Evolutionary conservation across 225 moss, liverwort and hornwort species (phyloP), one percentile per base, ranked within the genome.

Genomic region (Anthoceros angustus): DNA sequence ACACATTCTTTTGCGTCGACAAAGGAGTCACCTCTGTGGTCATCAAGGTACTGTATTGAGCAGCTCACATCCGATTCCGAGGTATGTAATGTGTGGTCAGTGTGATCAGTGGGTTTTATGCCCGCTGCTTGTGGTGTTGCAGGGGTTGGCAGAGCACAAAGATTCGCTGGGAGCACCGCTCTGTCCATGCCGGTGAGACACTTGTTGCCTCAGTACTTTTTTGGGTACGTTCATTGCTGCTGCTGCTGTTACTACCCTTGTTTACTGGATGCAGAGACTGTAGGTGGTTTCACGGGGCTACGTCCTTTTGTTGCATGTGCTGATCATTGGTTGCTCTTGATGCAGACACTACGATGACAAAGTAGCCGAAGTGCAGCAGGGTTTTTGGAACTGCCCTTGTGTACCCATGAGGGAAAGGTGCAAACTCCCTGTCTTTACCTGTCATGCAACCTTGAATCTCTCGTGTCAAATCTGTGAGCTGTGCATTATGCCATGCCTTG

Each of bases 331-430:
- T 66, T 41, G 40, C 7, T 66, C 9, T 41, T n/a, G 41, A 24
- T 40, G 67, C 81, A 98, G 95, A 75, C 95, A 91, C 67, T 98
- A 92, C 68, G 95, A 91, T 81, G 92, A 92, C 70, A 98, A 98
- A 72, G 66, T 20, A 46, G 95, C 92, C 50, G 95, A 98, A 81
- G 95, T 89, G 42, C 80, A 87, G 76, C 95, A 92, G 84, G 95
- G 95, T n/a, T 98, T 98, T 68, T 98, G 95, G 95, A 98, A 98
- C 63, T 98, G 95, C 42, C 95, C 95, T 71, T 98, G 95, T 79
- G 88, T 98, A 41, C 95, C 95, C 11, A 98, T 98, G 95, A 77
- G 95, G 61, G 95, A 98, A 75, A 87, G 94, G 88, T 95, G 62
- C 18, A 23, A 7, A 55, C 14, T 55, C 23, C 46, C 1, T 48